A percentile compares a stretch with the other conserved stretches of the same genome.
phyloP scores from a whole-genome alignment of 1,284 basidiomycete genomes.

The Tilletiaria anomala region DNA sequence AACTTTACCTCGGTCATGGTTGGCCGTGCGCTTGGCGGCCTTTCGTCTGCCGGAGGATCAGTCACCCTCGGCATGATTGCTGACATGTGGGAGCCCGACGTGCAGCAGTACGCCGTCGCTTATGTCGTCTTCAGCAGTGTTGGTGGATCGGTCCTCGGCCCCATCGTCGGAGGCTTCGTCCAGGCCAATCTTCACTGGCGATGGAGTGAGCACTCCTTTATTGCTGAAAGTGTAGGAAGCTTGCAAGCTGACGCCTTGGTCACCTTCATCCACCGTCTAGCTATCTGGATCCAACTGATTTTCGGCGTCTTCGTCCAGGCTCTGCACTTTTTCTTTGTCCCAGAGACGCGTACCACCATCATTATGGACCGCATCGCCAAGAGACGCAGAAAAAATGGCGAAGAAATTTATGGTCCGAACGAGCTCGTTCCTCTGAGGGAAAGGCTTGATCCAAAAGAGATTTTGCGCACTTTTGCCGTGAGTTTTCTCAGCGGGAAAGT shows the following conservation, averaged over 20 bases:
- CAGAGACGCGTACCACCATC: conserved; percentile 41
- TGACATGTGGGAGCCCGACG: conserved; percentile 37
- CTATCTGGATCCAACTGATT: conserved; percentile 42
- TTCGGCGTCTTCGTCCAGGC: conserved; percentile 41
- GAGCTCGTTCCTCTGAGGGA: conserved; percentile 20
- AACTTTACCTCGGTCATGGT: conserved; percentile 35
- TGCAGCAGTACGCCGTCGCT: conserved; percentile 37
- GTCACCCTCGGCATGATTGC: conserved; percentile 43
- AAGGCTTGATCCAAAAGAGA: not conserved
- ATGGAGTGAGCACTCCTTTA: no score
- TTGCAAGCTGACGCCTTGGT: no score
- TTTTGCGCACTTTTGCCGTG: not conserved
- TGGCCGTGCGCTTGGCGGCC: conserved; percentile 37
- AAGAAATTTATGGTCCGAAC: conserved; percentile 41
- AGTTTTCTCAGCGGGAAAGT: not conserved
- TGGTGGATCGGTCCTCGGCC: conserved; percentile 32
- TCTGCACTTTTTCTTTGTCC: conserved; percentile 41
- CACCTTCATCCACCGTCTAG: no score
- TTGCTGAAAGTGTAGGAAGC: no score
- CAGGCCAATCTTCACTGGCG: conserved; percentile 9
- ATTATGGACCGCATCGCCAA: conserved; percentile 41
- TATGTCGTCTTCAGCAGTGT: conserved; percentile 38
- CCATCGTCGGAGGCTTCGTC: conserved; percentile 30
- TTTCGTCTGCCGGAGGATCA: conserved; percentile 40
- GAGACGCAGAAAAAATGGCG: conserved; percentile 33